Evolutionary conservation across 768 basidiomycete genomes (phyloP), one percentile per base, ranked within the genome.

Genomic region (Leccinum disarticulatum): DNA sequence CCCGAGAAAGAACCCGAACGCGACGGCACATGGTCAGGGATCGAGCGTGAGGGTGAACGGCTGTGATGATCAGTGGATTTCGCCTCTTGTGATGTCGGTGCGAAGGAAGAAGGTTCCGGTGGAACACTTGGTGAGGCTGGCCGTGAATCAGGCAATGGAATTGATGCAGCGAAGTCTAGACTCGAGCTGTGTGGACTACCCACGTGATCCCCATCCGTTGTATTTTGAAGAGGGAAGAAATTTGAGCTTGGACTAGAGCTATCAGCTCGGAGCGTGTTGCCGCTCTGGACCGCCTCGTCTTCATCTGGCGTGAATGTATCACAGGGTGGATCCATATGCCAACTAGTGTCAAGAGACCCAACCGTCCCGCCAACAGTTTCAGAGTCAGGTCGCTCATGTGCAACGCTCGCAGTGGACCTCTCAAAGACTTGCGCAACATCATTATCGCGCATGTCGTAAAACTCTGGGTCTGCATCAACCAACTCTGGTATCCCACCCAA

Each of bases 401-500:
- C 7, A 55, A 50, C 38, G n/a, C 19, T 7, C 7, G 27, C 22
- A 6, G 9, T 13, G 19, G 35, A 19, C 11, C 30, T 33, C 15
- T 5, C 43, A 17, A 49, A 35, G 31, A 15, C 30, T 50, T 49
- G 54, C 3, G 31, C 2, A 38, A 38, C 19, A 41, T 35, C 35
- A 17, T 46, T 14, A 28, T 41, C 14, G 13, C 27, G n/a, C 36
- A 47, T 10, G 31, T 33, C 31, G 14, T 25, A 28, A 9, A 22
- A 17, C 27, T 62, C 64, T 4, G 51, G 54, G 9, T 64, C 65
- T 8, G 51, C 48, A 54, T 72, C 67, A 49, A 69, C 54, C 6
- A 90, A 70, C n/a, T 80, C 76, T 0, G 88, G 87, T 27, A 91
- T 68, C n/a, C 81, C 76, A 49, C 83, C 87, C 17, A 93, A 77